Evolutionary conservation across 257 asterid species (phyloP), one percentile per base, ranked within the genome.

Genomic region (Schizonepeta tenuifolia): DNA sequence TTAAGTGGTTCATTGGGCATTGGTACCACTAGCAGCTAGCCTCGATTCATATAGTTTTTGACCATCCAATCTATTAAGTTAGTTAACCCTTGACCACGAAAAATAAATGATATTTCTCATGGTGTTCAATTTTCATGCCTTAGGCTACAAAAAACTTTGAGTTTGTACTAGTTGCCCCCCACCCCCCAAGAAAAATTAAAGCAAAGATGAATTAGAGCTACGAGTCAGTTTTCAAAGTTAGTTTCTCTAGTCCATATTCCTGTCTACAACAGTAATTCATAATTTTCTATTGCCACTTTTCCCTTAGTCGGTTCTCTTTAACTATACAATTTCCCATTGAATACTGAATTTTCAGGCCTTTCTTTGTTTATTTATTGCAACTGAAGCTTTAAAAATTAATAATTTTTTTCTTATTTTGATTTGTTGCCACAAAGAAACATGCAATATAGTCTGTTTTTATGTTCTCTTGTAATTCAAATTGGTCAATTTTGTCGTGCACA

Each of bases 391-490:
- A 53, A 65, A 61, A 20, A 21, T 7, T 58, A 24, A 24, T 63
- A 10, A 17, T n/a, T 47, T 5, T 36, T 50, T 33, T 66, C 36
- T 38, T 22, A n/a, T 35, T 15, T 18, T 10, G 54, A 21, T 47
- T 13, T 67, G 12, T 36, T 46, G 3, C 51, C 28, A 7, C 28
- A 40, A 62, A 44, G 53, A 51, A 15, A 9, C 3, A 31, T 59
- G 65, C 55, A 63, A 69, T 50, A 18, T 24, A 24, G 64, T 66
- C 41, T 26, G 38, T 47, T 20, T 69, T 72, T 57, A 36, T 15
- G 15, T 31, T 69, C 70, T 73, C 74, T 28, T 72, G 55, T 51
- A 61, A 61, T 75, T 60, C 54, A 57, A 59, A 65, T 72, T 67
- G 64, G 70, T 56, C 43, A 20, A 7, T 72, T 20, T 46, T 33